phyloP scores from a whole-genome alignment of 139 green algal species.

The Auxenochlorella pyrenoidosa region DNA sequence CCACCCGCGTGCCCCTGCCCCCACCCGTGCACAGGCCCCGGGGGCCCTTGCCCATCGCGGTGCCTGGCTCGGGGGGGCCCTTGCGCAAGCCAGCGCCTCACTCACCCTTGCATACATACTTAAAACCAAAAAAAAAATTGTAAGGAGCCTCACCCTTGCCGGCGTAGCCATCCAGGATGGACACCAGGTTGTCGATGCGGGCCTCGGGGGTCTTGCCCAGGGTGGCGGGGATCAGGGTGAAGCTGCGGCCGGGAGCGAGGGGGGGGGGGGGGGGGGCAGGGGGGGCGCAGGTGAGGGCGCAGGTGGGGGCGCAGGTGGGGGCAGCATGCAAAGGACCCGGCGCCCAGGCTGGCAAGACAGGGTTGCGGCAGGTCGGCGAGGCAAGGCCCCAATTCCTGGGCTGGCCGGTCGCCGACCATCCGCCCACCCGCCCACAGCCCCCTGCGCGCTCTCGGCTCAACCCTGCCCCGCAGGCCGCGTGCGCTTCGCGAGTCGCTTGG shows the following conservation, averaged over 20 bases:
- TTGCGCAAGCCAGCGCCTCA: no score
- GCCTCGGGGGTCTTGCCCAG: slow-evolving; percentile 46
- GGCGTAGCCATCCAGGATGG: slow-evolving; percentile 70
- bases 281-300: neutral
- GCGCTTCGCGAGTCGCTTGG: no score
- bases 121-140: no score
- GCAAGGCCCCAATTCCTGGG: no score
- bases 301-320: neutral
- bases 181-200: slow-evolving; percentile 62
- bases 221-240: slow-evolving; percentile 65
- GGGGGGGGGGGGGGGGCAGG: neutral
- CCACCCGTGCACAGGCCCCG: no score
- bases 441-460: no score
- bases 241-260: slow-evolving; percentile 34
- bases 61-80: no score
- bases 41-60: no score
- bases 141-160: slow-evolving; percentile 66
- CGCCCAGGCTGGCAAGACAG: neutral
- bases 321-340: neutral
- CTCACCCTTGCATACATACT: no score
- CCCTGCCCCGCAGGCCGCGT: neutral
- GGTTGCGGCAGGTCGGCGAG: no score
- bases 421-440: neutral
- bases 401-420: no score
- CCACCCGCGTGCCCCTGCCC: no score